Evolutionary conservation across 176 grass and related monocot species (phyloP).

Genomic region (Ampelocalamus luodianensis): DNA sequence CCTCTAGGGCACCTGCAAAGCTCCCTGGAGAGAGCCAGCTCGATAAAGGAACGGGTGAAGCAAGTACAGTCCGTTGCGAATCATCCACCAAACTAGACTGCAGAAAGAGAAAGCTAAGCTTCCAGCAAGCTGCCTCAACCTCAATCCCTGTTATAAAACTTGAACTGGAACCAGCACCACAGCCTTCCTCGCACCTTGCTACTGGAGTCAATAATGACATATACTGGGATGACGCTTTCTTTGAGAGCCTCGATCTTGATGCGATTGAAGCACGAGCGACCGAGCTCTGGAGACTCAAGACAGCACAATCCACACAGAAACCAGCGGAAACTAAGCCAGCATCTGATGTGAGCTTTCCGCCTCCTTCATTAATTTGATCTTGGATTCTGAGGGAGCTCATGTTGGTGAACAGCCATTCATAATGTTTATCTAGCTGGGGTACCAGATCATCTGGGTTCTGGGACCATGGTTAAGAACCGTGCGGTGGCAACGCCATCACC

Average conservation of each 20-base stretch:
- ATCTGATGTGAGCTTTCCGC: conserved; percentile 42
- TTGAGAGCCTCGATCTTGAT: conserved; percentile 79
- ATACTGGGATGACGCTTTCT: conserved; percentile 74
- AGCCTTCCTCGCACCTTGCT: conserved; percentile 18
- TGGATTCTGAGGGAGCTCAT: conserved; percentile 34
- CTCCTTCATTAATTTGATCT: conserved; percentile 69
- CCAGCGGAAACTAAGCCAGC: conserved; percentile 37
- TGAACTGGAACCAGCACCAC: conserved; percentile 19
- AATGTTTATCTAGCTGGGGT: conserved; percentile 17
- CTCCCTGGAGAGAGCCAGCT: conserved; percentile 29
- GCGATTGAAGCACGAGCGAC: conserved; percentile 80
- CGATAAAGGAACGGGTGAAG: conserved; percentile 40
- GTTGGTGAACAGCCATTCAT: conserved; percentile 24
- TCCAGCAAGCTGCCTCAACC: conserved; percentile 51
- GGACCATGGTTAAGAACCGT: background rate
- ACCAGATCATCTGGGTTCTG: background rate
- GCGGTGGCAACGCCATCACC: background rate
- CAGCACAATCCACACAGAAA: conserved; percentile 32
- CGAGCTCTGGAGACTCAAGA: conserved; percentile 53
- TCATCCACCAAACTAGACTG: conserved; percentile 64
- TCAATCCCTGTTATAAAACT: conserved; percentile 49
- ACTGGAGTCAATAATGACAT: conserved; percentile 27
- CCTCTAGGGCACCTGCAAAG: conserved; percentile 46
- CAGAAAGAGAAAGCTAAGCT: conserved; percentile 93
- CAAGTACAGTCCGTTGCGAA: conserved; percentile 44